Conservation (phyloP, 2,329 filamentous ascomycete genomes). For the Fusarium clavum region DNA sequence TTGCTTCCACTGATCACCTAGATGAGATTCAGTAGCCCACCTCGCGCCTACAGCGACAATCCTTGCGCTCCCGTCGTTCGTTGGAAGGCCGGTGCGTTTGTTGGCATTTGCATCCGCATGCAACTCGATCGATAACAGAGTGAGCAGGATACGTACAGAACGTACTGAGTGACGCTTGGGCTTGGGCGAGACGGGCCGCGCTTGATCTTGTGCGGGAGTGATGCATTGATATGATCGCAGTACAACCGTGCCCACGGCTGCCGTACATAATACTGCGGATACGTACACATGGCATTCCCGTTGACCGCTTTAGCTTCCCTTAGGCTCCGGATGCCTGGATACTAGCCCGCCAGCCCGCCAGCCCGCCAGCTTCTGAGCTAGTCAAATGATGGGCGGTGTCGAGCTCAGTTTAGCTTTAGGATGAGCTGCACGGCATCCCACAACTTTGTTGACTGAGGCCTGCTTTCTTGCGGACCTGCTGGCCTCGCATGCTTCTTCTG, state of each 20-base stretch:
- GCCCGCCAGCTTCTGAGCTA: conserved; percentile 42
- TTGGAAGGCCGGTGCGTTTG: conserved; percentile 30
- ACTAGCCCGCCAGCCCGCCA: conserved; percentile 42
- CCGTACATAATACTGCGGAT: conserved; percentile 24
- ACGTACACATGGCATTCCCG: conserved; percentile 40
- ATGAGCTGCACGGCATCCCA: conserved; percentile 35
- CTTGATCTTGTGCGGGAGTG: conserved; percentile 36
- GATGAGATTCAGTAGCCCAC: conserved; percentile 37
- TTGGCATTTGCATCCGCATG: conserved; percentile 32
- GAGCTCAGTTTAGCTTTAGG: conserved; percentile 37
- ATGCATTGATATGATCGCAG: conserved; percentile 34
- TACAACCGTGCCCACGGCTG: conserved; percentile 33
- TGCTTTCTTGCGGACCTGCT: conserved; percentile 30
- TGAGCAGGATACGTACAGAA: conserved; percentile 24
- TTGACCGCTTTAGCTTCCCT: conserved; percentile 45
- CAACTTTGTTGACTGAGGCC: conserved; percentile 39
- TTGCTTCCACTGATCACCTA: conserved; percentile 33
- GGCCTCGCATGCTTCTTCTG: conserved; percentile 35
- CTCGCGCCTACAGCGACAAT: conserved; percentile 31
- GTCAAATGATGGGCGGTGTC: conserved; percentile 44
- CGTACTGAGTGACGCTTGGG: conserved; percentile 34
- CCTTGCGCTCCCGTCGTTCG: conserved; percentile 32
- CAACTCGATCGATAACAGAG: conserved; percentile 25
- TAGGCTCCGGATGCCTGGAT: conserved; percentile 42
- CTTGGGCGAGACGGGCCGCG: conserved; percentile 31